phyloP scores from a whole-genome alignment of 2,329 filamentous ascomycete species.

The Cucurbitaria berberidis region DNA sequence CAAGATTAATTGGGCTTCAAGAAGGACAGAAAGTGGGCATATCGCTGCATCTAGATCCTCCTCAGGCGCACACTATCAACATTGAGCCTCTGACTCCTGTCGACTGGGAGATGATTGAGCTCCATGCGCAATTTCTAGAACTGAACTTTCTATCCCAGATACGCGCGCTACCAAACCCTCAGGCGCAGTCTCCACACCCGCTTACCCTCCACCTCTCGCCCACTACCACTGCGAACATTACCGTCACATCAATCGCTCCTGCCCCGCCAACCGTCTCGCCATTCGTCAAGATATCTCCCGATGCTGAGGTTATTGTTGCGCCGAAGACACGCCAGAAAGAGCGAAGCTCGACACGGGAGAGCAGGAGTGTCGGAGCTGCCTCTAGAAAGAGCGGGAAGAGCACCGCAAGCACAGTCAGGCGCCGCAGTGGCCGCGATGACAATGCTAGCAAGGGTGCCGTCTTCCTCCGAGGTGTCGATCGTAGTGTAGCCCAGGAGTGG shows the following conservation, averaged over 20 bases:
- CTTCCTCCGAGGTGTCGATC: conserved; percentile 82
- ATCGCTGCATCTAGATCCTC: conserved; percentile 84
- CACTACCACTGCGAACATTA: conserved; percentile 92
- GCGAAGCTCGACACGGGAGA: conserved; percentile 70
- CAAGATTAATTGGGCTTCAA: conserved; percentile 73
- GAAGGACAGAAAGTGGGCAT: conserved; percentile 80
- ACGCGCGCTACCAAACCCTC: conserved; percentile 87
- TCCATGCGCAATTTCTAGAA: conserved; percentile 94
- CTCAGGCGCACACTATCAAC: conserved; percentile 89
- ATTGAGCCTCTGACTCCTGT: conserved; percentile 95
- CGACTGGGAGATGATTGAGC: conserved; percentile 98
- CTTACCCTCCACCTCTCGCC: conserved; percentile 92
- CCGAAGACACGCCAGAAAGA: conserved; percentile 84
- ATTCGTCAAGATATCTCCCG: conserved; percentile 91
- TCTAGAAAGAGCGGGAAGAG: conserved; percentile 81
- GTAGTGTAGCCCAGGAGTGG: conserved; percentile 71
- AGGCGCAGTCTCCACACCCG: conserved; percentile 70
- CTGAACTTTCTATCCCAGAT: conserved; percentile 93
- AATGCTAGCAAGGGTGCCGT: conserved; percentile 68
- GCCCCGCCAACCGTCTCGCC: conserved; percentile 69
- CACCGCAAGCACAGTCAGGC: conserved; percentile 71
- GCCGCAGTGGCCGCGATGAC: conserved; percentile 65
- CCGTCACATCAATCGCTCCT: conserved; percentile 82
- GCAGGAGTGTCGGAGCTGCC: conserved; percentile 77
- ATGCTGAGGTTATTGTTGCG: conserved; percentile 96